These are phyloP conservation scores for Rosellinia necatrix DNA, from an alignment of 2,329 filamentous ascomycete species.

Conservation along the genomic window DNA sequence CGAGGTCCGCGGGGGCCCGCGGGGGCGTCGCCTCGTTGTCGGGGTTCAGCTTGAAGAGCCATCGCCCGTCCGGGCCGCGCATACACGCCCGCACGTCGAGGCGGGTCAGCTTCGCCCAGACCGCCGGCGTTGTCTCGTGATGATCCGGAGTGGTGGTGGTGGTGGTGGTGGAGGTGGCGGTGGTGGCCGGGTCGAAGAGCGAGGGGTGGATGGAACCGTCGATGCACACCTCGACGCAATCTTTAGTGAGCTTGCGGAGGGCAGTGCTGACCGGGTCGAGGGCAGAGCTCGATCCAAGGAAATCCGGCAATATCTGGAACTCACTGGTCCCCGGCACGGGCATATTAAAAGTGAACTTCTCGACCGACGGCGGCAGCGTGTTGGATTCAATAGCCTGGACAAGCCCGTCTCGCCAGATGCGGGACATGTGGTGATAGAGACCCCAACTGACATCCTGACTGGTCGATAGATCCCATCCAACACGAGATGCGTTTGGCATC, in stretches of 20 bases:
- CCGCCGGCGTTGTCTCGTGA: too few relatives aligned
- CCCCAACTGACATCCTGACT: background rate
- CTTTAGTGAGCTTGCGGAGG: background rate
- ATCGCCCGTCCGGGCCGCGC: too few relatives aligned
- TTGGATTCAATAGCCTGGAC: background rate
- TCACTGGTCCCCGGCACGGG: too few relatives aligned
- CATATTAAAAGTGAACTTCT: background rate
- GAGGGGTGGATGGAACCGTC: conserved; percentile 1
- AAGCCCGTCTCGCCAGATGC: background rate
- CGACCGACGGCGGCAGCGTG: background rate
- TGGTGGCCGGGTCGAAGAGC: conserved; percentile 4
- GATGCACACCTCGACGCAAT: background rate
- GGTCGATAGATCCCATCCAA: background rate
- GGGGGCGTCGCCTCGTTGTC: too few relatives aligned
- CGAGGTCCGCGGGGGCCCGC: too few relatives aligned
- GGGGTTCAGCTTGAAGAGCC: too few relatives aligned
- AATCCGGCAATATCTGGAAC: background rate
- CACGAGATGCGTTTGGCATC: background rate
- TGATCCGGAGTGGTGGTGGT: too few relatives aligned
- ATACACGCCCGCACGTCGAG: too few relatives aligned
- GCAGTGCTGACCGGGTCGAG: conserved; percentile 5
- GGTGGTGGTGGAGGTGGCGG: too few relatives aligned
- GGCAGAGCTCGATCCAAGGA: background rate
- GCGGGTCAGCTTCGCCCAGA: too few relatives aligned
- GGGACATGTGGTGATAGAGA: conserved; percentile 1